phyloP scores from a whole-genome alignment of 768 basidiomycete species.

The Auriscalpium orientale region DNA sequence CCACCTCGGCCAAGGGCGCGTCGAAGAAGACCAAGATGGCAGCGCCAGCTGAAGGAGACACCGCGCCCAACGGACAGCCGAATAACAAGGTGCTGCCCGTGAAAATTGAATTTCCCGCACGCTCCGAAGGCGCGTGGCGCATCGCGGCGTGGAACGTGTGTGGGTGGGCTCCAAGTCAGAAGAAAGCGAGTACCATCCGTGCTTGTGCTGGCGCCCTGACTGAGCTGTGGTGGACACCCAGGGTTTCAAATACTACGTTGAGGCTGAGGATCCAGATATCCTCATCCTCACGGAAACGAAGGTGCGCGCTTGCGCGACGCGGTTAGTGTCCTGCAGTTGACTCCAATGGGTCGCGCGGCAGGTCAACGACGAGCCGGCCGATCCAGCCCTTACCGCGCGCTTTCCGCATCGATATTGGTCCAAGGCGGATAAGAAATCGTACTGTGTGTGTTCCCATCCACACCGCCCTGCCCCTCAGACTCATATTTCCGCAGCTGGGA shows the following conservation, averaged over 20 bases:
- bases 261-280: constrained; percentile 82
- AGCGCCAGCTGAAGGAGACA: constrained; percentile 1
- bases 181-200: constrained; percentile 47
- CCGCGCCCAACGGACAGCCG: constrained; percentile 45
- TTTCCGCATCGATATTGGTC: constrained; percentile 76
- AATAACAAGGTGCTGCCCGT: constrained; percentile 70
- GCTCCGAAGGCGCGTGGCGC: constrained; percentile 38
- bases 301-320: constrained; percentile 27
- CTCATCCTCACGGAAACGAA: constrained; percentile 85
- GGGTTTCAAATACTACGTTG: constrained; percentile 78
- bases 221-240: constrained; percentile 19
- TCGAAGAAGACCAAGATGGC: constrained; percentile 6
- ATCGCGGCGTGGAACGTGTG: constrained; percentile 78
- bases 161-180: constrained; percentile 65
- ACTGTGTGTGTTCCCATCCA: constrained; percentile 39
- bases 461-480: neutral
- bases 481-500: constrained; percentile 48
- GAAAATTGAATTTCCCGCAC: constrained; percentile 48
- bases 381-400: constrained; percentile 45
- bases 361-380: constrained; percentile 66
- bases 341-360: constrained; percentile 20
- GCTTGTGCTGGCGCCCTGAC: neutral
- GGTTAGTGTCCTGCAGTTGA: neutral
- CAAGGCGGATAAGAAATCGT: constrained; percentile 70
- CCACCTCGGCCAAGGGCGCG: constrained; percentile 1